Evolutionary conservation across 2,329 filamentous ascomycete species (phyloP), one percentile per base, ranked within the genome.

Genomic region (Pyrenophora teres): DNA sequence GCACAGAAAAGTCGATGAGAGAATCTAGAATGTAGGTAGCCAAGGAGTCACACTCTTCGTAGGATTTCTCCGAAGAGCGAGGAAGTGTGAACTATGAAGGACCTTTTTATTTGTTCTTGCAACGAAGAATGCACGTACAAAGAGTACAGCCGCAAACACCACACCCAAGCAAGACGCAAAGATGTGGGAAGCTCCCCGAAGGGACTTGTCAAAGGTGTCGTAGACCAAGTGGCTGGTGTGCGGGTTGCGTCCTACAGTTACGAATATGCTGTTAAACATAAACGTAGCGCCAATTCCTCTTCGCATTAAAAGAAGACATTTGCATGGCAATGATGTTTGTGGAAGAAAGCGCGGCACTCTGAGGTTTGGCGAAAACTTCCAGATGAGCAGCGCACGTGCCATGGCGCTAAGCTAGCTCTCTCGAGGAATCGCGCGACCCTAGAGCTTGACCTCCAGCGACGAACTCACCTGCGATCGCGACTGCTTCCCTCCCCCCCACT

Each of bases 61-160:
- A 68, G 76, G 64, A 66, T 50, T 38, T 64, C 54, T 65, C 72
- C 69, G 69, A 68, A 77, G 76, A 77, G 77, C 71, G 72, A 77
- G 71, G 70, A 71, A 77, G 75, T 73, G 76, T 79, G 79, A 80
- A 81, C 79, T 81, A 81, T 81, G 79, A 81, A 76, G 77, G 78
- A 77, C 78, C 77, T 65, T 62, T 63, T 57, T 50, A 46, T 60
- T 79, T 74, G 53, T 47, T 81, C 66, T 81, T 69, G 78, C 79
- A 81, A 76, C 73, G n/a, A 44, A 64, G 52, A 62, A 61, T 63
- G 65, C 72, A 72, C 75, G 69, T 69, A 59, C 64, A 59, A 23
- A 56, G 65, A 68, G 62, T 67, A 59, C 69, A 67, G 65, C 67
- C 70, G 69, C 78, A 75, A 74, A 71, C 76, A 76, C 70, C 64